Conservation (phyloP, 441 rosid genomes). For the Hypseocharis bilobata region DNA sequence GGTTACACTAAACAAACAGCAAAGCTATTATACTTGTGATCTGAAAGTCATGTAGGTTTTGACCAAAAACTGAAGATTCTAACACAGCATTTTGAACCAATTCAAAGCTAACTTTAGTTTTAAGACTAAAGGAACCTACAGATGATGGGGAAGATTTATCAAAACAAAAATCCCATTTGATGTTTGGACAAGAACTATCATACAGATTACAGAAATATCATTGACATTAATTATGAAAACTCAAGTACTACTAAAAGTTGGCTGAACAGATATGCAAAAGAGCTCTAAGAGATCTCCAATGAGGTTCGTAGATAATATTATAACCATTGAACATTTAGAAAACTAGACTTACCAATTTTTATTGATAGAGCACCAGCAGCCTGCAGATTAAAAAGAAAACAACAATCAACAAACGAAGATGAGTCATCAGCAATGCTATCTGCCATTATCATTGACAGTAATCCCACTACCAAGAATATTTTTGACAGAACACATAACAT, state of each 20-base stretch:
- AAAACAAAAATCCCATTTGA: background rate
- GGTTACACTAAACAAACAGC: slow-evolving; percentile 19
- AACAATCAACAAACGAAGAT: background rate
- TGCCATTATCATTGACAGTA: background rate
- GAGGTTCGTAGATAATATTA: slow-evolving; percentile 7
- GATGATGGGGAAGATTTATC: background rate
- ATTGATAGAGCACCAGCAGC: slow-evolving; percentile 91
- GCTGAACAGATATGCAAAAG: background rate
- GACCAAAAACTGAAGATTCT: background rate
- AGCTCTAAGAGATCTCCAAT: background rate
- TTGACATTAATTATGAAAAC: background rate
- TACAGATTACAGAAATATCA: background rate
- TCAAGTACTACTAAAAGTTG: background rate
- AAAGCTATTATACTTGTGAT: slow-evolving; percentile 9
- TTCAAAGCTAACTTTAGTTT: background rate
- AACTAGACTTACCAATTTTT: slow-evolving; percentile 66
- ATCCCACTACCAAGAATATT: background rate
- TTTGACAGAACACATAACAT: background rate
- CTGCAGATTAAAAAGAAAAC: slow-evolving; percentile 34
- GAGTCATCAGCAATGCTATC: background rate
- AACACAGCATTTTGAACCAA: background rate
- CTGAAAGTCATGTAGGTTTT: too few species aligned
- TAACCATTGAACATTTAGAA: slow-evolving; percentile 10
- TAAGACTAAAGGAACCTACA: background rate
- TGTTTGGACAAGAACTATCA: background rate